These are phyloP conservation scores for Kwoniella shandongensis DNA, from an alignment of 768 basidiomycete species.

Conservation along the genomic window DNA sequence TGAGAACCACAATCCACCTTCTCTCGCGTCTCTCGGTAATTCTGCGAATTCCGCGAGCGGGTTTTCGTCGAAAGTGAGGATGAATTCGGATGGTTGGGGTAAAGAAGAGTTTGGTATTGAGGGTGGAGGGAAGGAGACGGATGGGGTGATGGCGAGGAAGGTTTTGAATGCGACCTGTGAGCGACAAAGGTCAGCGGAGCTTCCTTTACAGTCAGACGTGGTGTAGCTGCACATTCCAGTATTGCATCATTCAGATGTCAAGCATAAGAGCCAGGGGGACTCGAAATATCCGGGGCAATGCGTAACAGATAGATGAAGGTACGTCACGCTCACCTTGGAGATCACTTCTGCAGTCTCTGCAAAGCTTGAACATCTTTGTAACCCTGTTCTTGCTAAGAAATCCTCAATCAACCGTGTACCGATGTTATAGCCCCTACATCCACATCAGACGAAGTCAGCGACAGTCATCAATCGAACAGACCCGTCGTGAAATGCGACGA, in stretches of 20 bases:
- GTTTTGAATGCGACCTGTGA: constrained; percentile 95
- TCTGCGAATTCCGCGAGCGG: constrained; percentile 96
- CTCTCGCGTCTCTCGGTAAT: constrained; percentile 80
- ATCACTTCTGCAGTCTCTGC: constrained; percentile 92
- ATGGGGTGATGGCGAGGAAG: constrained; percentile 88
- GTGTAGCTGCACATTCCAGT: no score
- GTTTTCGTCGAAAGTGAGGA: constrained; percentile 88
- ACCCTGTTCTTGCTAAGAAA: constrained; percentile 86
- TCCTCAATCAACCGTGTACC: constrained; percentile 95
- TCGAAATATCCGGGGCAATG: no score
- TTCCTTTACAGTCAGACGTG: no score
- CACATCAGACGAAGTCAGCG: no score
- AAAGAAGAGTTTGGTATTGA: constrained; percentile 54
- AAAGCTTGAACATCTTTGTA: constrained; percentile 91
- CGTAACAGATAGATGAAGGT: not conserved
- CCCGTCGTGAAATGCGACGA: not conserved
- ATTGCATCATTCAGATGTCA: no score
- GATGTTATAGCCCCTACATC: constrained; percentile 91
- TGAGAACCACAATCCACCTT: constrained; percentile 94
- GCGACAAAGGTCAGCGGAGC: no score
- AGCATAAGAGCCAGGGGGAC: no score
- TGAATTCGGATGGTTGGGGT: constrained; percentile 60
- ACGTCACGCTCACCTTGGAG: constrained; percentile 67
- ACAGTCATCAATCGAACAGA: no score
- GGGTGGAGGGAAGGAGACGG: constrained; percentile 66